Percentiles rank a stretch among this genome's conserved stretches.
Evolutionary conservation across 2,329 filamentous ascomycete species (phyloP).

Genomic region (Neonectria neomacrospora): DNA sequence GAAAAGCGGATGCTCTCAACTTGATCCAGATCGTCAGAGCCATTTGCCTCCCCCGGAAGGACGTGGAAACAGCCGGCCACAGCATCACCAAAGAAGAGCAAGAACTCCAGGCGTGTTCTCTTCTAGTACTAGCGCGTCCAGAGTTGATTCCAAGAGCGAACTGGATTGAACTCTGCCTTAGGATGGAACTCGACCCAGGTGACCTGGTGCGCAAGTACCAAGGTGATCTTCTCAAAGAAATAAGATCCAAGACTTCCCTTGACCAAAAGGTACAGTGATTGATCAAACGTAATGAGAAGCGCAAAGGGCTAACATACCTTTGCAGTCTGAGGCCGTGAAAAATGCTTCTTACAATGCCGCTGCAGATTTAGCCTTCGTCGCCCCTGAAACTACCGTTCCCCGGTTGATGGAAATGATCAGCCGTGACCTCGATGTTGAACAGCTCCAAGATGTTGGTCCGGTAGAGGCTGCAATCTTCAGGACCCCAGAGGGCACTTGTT

Average conservation of each 20-base stretch:
- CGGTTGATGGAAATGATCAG: constrained; percentile 79
- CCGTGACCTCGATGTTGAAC: constrained; percentile 75
- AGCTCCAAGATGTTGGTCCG: constrained; percentile 79
- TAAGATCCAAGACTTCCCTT: constrained; percentile 62
- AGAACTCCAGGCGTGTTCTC: constrained; percentile 76
- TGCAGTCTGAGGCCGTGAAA: constrained; percentile 58
- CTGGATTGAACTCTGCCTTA: constrained; percentile 91
- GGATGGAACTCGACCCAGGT: constrained; percentile 84
- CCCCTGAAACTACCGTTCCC: constrained; percentile 83
- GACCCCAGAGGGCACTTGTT: constrained; percentile 87
- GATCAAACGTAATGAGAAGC: not conserved
- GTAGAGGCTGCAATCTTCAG: constrained; percentile 93
- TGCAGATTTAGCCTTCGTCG: constrained; percentile 92
- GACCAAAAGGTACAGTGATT: constrained; percentile 62
- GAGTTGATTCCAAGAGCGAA: constrained; percentile 80
- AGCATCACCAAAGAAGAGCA: constrained; percentile 61
- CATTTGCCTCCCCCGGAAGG: constrained; percentile 70
- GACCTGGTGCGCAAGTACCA: constrained; percentile 74
- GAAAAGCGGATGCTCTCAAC: constrained; percentile 72
- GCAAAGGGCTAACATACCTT: constrained; percentile 23
- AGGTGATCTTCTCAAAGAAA: constrained; percentile 73
- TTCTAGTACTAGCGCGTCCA: constrained; percentile 81
- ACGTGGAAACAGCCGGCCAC: constrained; percentile 56
- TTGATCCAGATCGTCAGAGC: constrained; percentile 71
- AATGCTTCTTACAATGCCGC: constrained; percentile 84